Evolutionary conservation across 805 yeast genomes (phyloP), one percentile per base, ranked within the genome.

Genomic region (Metschnikowia amazonensis): DNA sequence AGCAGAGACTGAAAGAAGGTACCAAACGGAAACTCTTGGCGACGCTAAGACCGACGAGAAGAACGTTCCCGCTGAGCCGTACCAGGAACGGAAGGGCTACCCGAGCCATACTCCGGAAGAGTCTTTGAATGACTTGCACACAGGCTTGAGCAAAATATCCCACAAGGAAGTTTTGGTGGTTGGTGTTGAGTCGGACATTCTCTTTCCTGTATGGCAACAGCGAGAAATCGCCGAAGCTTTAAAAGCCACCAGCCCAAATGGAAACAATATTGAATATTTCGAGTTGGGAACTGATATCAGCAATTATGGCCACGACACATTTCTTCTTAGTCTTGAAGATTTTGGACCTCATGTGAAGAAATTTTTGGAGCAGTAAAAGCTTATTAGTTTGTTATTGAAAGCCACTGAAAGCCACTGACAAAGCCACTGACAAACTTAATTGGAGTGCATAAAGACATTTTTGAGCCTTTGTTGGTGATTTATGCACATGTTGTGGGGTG

Each of bases 171-270:
- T 86, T 3, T 70, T 90, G 45, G 87, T 90, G 3, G 76, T 90
- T 43, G 97, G 97, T 9, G 97, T 89, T n/a, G 94, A 87, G 60
- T 84, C 94, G 1, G 97, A 90, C 62, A 86, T 86, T 33, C 72
- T 90, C 42, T 90, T 90, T 72, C 97, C 97, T 1, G 87, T 84
- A 30, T 88, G 96, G 96, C 97, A 90, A 68, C 97, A 90, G 65
- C 67, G 82, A 46, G 97, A 90, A 60, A 81, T 88, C 46, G 82
- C 80, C 24, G 77, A 79, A 13, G 78, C 81, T 30, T 71, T 90
- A 38, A 66, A 62, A 42, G 44, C 52, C 9, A 50, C 52, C 9
- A 49, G 52, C 25, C 49, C 46, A 4, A 65, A 60, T 31, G 70
- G 71, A 35, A 51, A 53, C 34, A 52, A 59, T 29, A 74, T 84